Conservation (phyloP, 768 basidiomycete species). For the Multifurca ochricompacta region DNA sequence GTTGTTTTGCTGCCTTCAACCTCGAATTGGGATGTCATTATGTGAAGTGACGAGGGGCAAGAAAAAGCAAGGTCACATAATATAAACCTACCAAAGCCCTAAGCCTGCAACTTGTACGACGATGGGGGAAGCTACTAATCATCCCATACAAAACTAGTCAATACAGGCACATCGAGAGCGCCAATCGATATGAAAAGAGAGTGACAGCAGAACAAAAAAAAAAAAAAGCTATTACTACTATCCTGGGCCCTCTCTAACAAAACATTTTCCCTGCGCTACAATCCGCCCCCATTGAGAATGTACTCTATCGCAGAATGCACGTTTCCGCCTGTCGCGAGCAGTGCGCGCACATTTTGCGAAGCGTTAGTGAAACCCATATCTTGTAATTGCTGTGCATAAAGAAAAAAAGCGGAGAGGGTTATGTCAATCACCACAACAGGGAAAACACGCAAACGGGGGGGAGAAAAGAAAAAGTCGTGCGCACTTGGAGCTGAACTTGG, state of each 20-base stretch:
- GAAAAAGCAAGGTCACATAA: too few species aligned
- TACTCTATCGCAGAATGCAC: slow-evolving; percentile 91
- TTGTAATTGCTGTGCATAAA: slow-evolving; percentile 85
- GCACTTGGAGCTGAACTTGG: slow-evolving; percentile 75
- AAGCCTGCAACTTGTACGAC: too few species aligned
- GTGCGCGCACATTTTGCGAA: slow-evolving; percentile 79
- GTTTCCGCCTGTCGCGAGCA: slow-evolving; percentile 89
- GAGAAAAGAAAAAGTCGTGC: slow-evolving; percentile 21
- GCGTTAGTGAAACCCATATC: slow-evolving; percentile 95
- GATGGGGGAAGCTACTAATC: neutral
- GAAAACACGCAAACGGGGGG: neutral
- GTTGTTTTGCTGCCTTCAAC: too few species aligned
- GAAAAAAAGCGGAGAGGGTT: neutral
- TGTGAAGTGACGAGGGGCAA: too few species aligned
- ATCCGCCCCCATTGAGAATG: slow-evolving; percentile 73
- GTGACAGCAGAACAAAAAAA: neutral
- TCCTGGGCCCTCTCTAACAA: neutral
- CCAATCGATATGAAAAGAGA: neutral
- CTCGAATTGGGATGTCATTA: too few species aligned
- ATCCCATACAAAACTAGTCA: slow-evolving; percentile 4
- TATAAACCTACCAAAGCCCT: too few species aligned
- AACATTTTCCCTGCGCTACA: slow-evolving; percentile 31
- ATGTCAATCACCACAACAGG: too few species aligned
- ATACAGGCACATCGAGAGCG: slow-evolving; percentile 3
- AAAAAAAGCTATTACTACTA: neutral